Conservation (phyloP, 1,284 basidiomycete species). For the Boletus albobrunnescens region DNA sequence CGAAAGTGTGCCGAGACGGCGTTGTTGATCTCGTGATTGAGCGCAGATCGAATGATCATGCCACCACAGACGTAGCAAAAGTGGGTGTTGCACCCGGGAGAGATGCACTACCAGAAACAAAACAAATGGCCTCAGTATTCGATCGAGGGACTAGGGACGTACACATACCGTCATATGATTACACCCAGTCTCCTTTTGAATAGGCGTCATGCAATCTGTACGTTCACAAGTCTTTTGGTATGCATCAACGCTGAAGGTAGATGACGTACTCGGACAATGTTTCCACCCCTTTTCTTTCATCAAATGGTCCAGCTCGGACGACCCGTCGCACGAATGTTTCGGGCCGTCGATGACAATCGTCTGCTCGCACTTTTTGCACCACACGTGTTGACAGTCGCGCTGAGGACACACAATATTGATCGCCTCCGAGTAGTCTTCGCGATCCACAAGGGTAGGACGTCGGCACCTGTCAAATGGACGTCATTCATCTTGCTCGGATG, state of each 20-base stretch:
- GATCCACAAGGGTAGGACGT: constrained; percentile 46
- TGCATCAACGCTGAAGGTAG: not conserved
- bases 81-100: constrained; percentile 59
- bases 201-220: constrained; percentile 56
- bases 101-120: constrained; percentile 43
- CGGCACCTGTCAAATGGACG: constrained; percentile 38
- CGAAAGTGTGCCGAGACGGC: constrained; percentile 46
- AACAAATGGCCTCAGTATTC: no score
- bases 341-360: constrained; percentile 37
- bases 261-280: constrained; percentile 50
- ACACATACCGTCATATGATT: constrained; percentile 60
- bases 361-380: constrained; percentile 57
- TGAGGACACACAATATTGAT: constrained; percentile 45
- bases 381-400: constrained; percentile 41
- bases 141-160: not conserved
- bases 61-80: constrained; percentile 61
- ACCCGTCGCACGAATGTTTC: constrained; percentile 57
- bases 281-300: constrained; percentile 58
- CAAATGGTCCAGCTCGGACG: constrained; percentile 48
- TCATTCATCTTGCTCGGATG: not conserved
- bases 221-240: not conserved
- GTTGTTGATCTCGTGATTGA: constrained; percentile 39
- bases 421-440: constrained; percentile 41
- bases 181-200: constrained; percentile 55
- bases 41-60: constrained; percentile 48